A percentile compares a stretch with the other conserved stretches of the same genome.
Evolutionary conservation across 2,329 filamentous ascomycete species (phyloP).

Genomic region (Ophiostoma angusticollis): DNA sequence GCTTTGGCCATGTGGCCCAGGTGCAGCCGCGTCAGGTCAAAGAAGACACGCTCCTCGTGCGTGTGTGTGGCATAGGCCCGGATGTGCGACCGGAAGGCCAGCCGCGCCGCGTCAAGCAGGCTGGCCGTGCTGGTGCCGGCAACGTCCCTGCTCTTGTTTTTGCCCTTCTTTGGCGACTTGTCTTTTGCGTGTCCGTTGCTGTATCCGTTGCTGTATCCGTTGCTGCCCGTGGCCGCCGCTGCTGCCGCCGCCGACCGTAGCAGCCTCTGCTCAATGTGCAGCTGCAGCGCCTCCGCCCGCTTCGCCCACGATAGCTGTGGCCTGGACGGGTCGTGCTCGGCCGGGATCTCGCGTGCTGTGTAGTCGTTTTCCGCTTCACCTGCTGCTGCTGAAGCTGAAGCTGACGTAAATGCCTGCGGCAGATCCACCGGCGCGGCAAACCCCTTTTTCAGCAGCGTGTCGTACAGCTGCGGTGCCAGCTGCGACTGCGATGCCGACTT

Average conservation of each 20-base stretch:
- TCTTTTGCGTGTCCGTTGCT: too few species aligned
- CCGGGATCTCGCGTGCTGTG: constrained; percentile 25
- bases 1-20: constrained; percentile 89
- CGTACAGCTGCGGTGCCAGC: constrained; percentile 38
- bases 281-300: constrained; percentile 42
- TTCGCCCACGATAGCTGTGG: constrained; percentile 27
- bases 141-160: not conserved
- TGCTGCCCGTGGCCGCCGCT: not conserved
- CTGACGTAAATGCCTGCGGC: constrained; percentile 38
- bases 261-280: constrained; percentile 47
- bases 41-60: constrained; percentile 69
- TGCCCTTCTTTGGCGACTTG: constrained; percentile 20
- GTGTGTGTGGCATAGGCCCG: constrained; percentile 92
- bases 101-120: constrained; percentile 66
- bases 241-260: constrained; percentile 19
- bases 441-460: constrained; percentile 50
- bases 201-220: constrained; percentile 12
- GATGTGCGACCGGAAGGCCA: constrained; percentile 84
- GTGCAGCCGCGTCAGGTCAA: constrained; percentile 85
- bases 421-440: constrained; percentile 48
- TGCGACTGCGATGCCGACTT: constrained; percentile 30
- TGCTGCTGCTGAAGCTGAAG: too few species aligned
- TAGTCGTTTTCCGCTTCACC: constrained; percentile 28
- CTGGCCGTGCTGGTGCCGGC: constrained; percentile 24
- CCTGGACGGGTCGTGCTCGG: constrained; percentile 24